Evolutionary conservation across 2,329 filamentous ascomycete genomes (phyloP), one percentile per base, ranked within the genome.

Genomic region (Verticillium albo-atrum): DNA sequence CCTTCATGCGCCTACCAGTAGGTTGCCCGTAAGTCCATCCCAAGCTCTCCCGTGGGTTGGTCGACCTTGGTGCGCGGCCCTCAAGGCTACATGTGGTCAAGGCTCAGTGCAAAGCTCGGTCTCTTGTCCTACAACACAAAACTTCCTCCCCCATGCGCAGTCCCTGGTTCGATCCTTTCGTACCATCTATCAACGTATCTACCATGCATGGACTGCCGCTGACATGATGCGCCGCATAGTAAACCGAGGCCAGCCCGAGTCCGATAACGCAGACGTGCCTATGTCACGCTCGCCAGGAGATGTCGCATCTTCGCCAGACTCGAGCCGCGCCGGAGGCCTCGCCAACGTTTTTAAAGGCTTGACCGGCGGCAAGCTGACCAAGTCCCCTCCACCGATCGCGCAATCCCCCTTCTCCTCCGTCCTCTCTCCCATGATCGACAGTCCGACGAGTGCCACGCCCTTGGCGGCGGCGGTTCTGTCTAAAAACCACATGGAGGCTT

Each of bases 331-430:
- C 47, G 78, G 84, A 62, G 84, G 83, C 65, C 77, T 89, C 66
- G 84, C 83, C 66, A 82, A 83, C 65, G 85, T 89, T 62, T 85
- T 89, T 69, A 86, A 86, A 67, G 85, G 82, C 65, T 75, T 89
- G 66, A 82, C 85, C 55, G 79, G 79, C 66, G 78, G 78, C 60
- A 86, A 80, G 71, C 74, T 81, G 60, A 77, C 77, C 53, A 86
- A 82, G 66, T 79, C 81, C 25, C 76, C 78, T 55, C 75, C 78
- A 4, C 73, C 76, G 51, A 71, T 76, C 62, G 71, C 77, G 61
- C 73, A 78, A 57, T 75, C 78, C 56, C 62, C 68, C 55, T 71
- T 72, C 34, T 72, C 75, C 3, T 66, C 70, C 58, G 70, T 72
- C 55, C 66, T 75, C 62, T 67, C 75, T 34, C 73, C 79, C 61